Conservation (phyloP, 2,329 filamentous ascomycete species). For the Diplocarpon rosae region DNA sequence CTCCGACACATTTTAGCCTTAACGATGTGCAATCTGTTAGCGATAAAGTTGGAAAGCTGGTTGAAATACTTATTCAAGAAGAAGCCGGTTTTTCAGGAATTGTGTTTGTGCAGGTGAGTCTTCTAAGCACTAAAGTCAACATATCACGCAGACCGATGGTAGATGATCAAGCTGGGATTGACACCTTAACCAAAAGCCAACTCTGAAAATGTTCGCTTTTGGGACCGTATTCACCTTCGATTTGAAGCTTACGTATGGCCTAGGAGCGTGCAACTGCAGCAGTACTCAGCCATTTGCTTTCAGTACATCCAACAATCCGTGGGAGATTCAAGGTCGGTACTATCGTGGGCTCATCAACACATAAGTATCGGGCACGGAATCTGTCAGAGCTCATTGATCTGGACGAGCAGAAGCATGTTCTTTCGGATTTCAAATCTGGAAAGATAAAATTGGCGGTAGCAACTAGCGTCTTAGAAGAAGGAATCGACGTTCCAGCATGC, state of each 20-base stretch:
- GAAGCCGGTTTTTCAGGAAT: conserved; percentile 41
- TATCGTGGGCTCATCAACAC: conserved; percentile 43
- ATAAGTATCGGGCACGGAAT: conserved; percentile 29
- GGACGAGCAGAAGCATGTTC: conserved; percentile 27
- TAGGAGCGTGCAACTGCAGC: conserved; percentile 49
- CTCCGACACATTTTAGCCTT: conserved; percentile 16
- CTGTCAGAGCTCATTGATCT: conserved; percentile 32
- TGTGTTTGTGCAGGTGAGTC: conserved; percentile 55
- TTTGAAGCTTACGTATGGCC: no score
- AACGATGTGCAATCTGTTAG: conserved; percentile 32
- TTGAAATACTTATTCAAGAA: conserved; percentile 39
- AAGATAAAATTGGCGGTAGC: conserved; percentile 44
- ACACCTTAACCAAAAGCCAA: no score
- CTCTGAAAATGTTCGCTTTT: no score
- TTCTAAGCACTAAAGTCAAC: neutral
- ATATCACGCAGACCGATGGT: no score
- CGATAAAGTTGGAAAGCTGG: conserved; percentile 44
- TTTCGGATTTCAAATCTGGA: conserved; percentile 42
- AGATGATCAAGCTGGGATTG: no score
- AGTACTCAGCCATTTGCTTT: conserved; percentile 39
- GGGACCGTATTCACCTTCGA: conserved; percentile 15
- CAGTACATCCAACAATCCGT: conserved; percentile 40
- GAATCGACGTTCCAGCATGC: conserved; percentile 54
- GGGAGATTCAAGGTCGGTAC: conserved; percentile 39
- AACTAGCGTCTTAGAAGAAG: conserved; percentile 53